Conservation (phyloP, 2,329 filamentous ascomycete genomes). For the Pestalotiopsis sp. region DNA sequence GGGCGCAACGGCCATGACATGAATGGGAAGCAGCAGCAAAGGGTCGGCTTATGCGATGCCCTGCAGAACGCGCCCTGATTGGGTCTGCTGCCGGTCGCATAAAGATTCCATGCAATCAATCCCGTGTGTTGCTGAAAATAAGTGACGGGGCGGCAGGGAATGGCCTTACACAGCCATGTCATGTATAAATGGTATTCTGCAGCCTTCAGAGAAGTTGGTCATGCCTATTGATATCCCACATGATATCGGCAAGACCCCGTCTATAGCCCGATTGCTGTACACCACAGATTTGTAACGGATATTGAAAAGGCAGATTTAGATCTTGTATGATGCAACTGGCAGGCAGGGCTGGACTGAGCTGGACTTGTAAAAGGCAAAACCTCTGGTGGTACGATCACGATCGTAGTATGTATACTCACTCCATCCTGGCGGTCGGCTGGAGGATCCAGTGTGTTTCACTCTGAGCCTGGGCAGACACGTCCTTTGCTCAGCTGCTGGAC, state of each 20-base stretch:
- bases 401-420: no score
- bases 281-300: no score
- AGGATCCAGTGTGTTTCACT: no score
- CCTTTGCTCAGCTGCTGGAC: no score
- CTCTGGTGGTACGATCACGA: no score
- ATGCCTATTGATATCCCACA: not conserved
- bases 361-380: no score
- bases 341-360: no score
- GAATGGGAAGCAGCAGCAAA: not conserved
- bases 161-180: constrained; percentile 13
- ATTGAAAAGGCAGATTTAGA: no score
- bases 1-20: constrained; percentile 11
- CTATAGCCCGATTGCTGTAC: not conserved
- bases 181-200: not conserved
- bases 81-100: constrained; percentile 15
- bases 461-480: no score
- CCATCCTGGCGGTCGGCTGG: no score
- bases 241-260: not conserved
- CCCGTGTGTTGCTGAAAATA: constrained; percentile 23
- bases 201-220: not conserved
- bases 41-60: constrained; percentile 2
- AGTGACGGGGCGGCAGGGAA: constrained; percentile 13
- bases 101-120: constrained; percentile 26
- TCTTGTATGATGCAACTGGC: no score
- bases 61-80: constrained; percentile 8